Base-by-base conservation (phyloP, 2,329 filamentous ascomycete genomes). In the Orbilia ellipsospora region DNA sequence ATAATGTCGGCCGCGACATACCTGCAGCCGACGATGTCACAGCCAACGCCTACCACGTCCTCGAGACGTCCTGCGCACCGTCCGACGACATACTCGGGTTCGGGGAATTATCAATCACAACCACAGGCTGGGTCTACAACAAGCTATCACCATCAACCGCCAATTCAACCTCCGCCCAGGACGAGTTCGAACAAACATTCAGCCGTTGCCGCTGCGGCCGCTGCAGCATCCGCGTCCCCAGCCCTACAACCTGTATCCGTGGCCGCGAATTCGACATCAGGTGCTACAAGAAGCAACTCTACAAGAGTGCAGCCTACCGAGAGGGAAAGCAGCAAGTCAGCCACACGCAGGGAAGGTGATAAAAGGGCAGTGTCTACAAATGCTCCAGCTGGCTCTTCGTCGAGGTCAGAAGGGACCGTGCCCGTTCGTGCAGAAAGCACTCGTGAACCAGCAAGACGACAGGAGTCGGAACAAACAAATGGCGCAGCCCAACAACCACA, bases 1-100 rank as follows among this genome's bases (percentile, higher is more conserved):
- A 75, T 61, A 59, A 75, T 75, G 72, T 75, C 72, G 64, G 64
- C 70, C 18, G 70, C 72, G 64, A 69, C 64, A 55, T 75, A 75
- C 65, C 64, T 75, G 10, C 72, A 69, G 60, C 72, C 72, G 23
- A 26, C 64, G 50, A 75, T 75, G 72, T 75, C 72, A 75, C 72
- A 75, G 61, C 72, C 72, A 48, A 69, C 72, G 54, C 64, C 72
- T 31, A 54, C 59, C 31, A 68, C 72, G 55, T 63, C 72, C 4
- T 69, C 64, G n/a, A 75, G 72, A 61, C 64, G 64, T 26, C 72
- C 64, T 69, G 64, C 64, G 42, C 72, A 68, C 18, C 70, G 70
- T 56, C 70, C 70, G 23, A 75, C 72, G 12, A 75, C 72, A 18
- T 75, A 75, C 28, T 75, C 72, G 20, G 72, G 72, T 40, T 51